Conservation (phyloP, 495 filamentous ascomycete genomes). For the Lasiosphaeriaceae sp. region DNA sequence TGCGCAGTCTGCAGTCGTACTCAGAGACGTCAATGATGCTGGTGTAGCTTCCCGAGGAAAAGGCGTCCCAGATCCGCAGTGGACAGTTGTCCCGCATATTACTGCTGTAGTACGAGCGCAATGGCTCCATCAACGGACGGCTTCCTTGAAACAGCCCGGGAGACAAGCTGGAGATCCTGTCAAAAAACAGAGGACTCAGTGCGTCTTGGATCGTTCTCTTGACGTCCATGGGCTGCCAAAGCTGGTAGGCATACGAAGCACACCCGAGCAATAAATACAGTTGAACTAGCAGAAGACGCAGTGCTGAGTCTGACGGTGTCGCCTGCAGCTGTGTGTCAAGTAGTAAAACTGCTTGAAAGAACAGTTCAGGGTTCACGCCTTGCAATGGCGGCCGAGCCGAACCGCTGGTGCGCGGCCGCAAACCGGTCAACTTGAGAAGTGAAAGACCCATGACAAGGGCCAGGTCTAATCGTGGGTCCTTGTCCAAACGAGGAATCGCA, state of each 20-base stretch:
- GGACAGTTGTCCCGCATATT: slow-evolving; percentile 34
- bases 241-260: slow-evolving; percentile 33
- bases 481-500: slow-evolving; percentile 23
- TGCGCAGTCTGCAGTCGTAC: slow-evolving; percentile 31
- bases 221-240: slow-evolving; percentile 43
- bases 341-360: slow-evolving; percentile 44
- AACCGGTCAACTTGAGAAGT: slow-evolving; percentile 42
- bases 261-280: slow-evolving; percentile 45
- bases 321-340: slow-evolving; percentile 39
- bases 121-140: slow-evolving; percentile 28
- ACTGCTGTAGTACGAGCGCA: slow-evolving; percentile 34
- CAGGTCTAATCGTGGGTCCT: slow-evolving; percentile 44
- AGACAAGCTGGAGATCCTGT: slow-evolving; percentile 50
- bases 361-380: slow-evolving; percentile 24
- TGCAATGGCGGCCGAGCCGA: slow-evolving; percentile 25
- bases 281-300: slow-evolving; percentile 42
- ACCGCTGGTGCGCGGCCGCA: slow-evolving; percentile 14
- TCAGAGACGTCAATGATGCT: slow-evolving; percentile 38
- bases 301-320: slow-evolving; percentile 33
- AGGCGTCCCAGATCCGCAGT: slow-evolving; percentile 38
- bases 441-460: slow-evolving; percentile 40
- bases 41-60: slow-evolving; percentile 43
- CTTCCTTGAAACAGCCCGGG: slow-evolving; percentile 38
- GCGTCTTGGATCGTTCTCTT: slow-evolving; percentile 51
- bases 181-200: slow-evolving; percentile 43